Evolutionary conservation across 108 stramenopile species (phyloP).

Genomic region (Aurantiochytrium sp.): DNA sequence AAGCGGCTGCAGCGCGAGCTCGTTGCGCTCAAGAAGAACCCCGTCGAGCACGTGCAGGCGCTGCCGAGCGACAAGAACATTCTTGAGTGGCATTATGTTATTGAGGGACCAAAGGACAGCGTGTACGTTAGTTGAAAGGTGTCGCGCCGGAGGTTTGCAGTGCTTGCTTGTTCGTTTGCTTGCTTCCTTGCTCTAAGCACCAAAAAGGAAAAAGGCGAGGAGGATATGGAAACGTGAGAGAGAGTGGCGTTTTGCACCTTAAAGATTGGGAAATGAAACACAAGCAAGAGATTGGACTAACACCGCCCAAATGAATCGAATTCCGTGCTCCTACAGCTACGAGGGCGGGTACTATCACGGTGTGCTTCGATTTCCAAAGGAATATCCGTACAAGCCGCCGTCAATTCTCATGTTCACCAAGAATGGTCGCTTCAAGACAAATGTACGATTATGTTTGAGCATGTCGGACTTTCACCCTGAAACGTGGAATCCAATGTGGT

Average conservation of each 20-base stretch:
- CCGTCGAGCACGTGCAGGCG: conserved; percentile 46
- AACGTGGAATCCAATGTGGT: conserved; percentile 81
- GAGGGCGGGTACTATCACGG: conserved; percentile 60
- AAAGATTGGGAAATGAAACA: too few species aligned
- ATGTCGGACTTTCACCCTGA: conserved; percentile 93
- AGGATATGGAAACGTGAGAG: too few species aligned
- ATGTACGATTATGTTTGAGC: conserved; percentile 70
- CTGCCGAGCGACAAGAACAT: conserved; percentile 25
- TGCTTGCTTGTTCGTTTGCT: background rate
- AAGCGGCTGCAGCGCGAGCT: conserved; percentile 35
- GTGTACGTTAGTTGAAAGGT: conserved; percentile 47
- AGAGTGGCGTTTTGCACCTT: too few species aligned
- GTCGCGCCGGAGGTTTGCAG: background rate
- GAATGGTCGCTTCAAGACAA: conserved; percentile 72
- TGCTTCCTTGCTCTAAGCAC: background rate
- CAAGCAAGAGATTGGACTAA: too few species aligned
- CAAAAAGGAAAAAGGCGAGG: background rate
- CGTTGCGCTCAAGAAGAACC: conserved; percentile 38
- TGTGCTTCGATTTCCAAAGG: conserved; percentile 43
- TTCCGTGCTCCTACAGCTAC: conserved; percentile 25
- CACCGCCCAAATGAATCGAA: background rate
- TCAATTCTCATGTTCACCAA: conserved; percentile 87
- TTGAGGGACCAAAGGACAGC: conserved; percentile 68
- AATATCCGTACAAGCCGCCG: conserved; percentile 91
- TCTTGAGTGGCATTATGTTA: conserved; percentile 85